Percentiles rank a stretch among this genome's conserved stretches.
Conservation (phyloP, 345 rosid species). For the Lepidium sativum region DNA sequence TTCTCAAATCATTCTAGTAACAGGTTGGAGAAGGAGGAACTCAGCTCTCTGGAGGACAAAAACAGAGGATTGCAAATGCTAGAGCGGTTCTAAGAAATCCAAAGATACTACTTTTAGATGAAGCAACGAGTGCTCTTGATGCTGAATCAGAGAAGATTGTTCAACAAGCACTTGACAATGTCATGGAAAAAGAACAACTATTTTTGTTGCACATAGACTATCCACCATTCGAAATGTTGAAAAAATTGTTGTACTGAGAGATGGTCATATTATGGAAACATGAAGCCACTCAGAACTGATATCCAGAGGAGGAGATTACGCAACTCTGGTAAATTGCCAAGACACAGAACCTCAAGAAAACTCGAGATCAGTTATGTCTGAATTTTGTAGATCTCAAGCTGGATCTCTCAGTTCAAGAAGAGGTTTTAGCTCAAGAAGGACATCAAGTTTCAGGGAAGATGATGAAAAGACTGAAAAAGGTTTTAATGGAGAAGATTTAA, state of each 20-base stretch:
- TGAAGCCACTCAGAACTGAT: slow-evolving; percentile 63
- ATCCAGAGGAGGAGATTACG: slow-evolving; percentile 61
- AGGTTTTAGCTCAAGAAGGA: slow-evolving; percentile 14
- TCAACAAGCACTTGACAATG: slow-evolving; percentile 60
- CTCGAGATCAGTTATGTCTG: slow-evolving; percentile 31
- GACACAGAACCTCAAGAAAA: slow-evolving; percentile 29
- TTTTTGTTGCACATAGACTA: slow-evolving; percentile 64
- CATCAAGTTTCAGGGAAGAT: slow-evolving; percentile 26
- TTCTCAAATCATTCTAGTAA: neutral
- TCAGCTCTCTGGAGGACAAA: slow-evolving; percentile 92
- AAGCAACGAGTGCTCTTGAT: slow-evolving; percentile 92
- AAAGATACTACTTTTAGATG: slow-evolving; percentile 69
- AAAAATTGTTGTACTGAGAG: slow-evolving; percentile 53
- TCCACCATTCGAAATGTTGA: slow-evolving; percentile 67
- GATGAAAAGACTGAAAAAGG: slow-evolving; percentile 13
- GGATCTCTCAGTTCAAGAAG: slow-evolving; percentile 16
- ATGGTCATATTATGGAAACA: slow-evolving; percentile 57
- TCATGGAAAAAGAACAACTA: slow-evolving; percentile 60
- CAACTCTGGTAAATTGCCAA: slow-evolving; percentile 49
- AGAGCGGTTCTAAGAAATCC: slow-evolving; percentile 81
- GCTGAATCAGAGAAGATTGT: slow-evolving; percentile 67
- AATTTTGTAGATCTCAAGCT: slow-evolving; percentile 36
- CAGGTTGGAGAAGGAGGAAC: slow-evolving; percentile 96
- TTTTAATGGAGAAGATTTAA: slow-evolving; percentile 4
- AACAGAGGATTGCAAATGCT: slow-evolving; percentile 84